phyloP scores from a whole-genome alignment of 2,329 filamentous ascomycete species.

The Colletotrichum cuscutae region DNA sequence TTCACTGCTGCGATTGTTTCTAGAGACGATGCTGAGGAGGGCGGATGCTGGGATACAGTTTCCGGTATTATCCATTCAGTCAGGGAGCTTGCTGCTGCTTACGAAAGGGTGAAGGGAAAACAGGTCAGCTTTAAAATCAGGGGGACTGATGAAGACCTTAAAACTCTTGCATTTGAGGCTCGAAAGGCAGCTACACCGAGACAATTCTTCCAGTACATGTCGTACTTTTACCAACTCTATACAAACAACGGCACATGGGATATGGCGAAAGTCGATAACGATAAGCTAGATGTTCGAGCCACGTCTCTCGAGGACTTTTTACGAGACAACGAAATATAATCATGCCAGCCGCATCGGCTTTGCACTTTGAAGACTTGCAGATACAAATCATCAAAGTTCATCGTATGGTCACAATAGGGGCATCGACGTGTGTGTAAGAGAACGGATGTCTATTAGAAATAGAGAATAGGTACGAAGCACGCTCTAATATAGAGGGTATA shows the following conservation, averaged over 20 bases:
- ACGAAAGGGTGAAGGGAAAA: background rate
- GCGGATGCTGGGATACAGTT: background rate
- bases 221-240: constrained; percentile 14
- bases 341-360: too few species aligned
- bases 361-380: too few species aligned
- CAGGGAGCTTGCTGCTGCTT: background rate
- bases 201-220: background rate
- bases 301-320: constrained; percentile 13
- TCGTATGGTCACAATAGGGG: too few species aligned
- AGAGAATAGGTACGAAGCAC: too few species aligned
- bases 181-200: background rate
- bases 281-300: constrained; percentile 8
- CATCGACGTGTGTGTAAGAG: too few species aligned
- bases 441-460: too few species aligned
- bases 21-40: background rate
- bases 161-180: background rate
- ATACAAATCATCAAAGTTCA: too few species aligned
- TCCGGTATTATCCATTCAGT: background rate
- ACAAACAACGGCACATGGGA: constrained; percentile 4
- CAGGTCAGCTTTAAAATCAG: background rate
- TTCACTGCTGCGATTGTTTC: background rate
- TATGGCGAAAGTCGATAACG: constrained; percentile 1
- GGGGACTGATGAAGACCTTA: background rate
- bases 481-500: too few species aligned
- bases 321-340: background rate